These are phyloP conservation scores for Coniochaeta hoffmannii DNA, from an alignment of 2,329 filamentous ascomycete genomes.

Conservation along the genomic window DNA sequence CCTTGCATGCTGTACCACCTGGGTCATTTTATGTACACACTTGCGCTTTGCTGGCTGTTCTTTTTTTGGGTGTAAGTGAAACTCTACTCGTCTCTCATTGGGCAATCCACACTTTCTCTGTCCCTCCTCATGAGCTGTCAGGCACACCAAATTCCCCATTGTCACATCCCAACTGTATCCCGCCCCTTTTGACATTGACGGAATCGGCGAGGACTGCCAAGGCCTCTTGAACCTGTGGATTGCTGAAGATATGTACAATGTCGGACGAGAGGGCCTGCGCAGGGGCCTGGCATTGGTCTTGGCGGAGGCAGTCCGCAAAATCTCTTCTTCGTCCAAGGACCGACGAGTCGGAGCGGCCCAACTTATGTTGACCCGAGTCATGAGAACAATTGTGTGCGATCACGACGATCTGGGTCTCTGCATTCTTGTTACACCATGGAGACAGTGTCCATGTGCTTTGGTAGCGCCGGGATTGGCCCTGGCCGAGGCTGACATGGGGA, in stretches of 20 bases:
- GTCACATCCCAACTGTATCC: not conserved
- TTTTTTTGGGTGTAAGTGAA: constrained; percentile 2
- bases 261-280: not conserved
- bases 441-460: not conserved
- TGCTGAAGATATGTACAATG: not conserved
- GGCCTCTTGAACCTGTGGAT: not conserved
- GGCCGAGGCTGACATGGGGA: constrained; percentile 3
- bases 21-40: not conserved
- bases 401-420: not conserved
- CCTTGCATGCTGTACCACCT: not conserved
- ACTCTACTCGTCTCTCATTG: not conserved
- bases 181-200: not conserved
- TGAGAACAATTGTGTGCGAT: not conserved
- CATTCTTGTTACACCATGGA: not conserved
- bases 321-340: not conserved
- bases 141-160: not conserved
- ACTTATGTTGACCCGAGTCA: not conserved
- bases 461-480: not conserved
- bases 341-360: not conserved
- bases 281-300: not conserved
- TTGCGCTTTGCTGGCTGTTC: not conserved
- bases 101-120: not conserved
- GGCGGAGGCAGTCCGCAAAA: not conserved
- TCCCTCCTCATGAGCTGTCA: not conserved
- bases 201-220: not conserved